Conservation (phyloP, 257 asterid species). For the Fraxinus cuspidata region DNA sequence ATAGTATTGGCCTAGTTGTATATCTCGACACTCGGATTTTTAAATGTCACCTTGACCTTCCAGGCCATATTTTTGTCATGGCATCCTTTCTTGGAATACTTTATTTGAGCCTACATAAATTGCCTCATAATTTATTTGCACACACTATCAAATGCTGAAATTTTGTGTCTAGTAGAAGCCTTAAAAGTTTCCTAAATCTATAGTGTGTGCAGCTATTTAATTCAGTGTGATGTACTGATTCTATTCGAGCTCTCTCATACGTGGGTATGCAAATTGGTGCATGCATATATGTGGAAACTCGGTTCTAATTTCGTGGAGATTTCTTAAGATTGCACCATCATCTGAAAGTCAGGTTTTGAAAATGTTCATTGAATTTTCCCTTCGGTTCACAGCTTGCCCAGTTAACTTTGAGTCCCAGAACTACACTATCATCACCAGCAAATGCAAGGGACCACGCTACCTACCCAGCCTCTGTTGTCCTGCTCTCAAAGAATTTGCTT, state of each 20-base stretch:
- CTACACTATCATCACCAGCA: conserved; percentile 44
- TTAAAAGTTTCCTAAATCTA: neutral
- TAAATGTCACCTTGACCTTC: neutral
- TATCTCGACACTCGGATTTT: neutral
- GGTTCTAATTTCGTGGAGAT: neutral
- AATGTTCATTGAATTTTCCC: neutral
- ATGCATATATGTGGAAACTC: neutral
- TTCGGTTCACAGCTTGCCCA: conserved; percentile 41
- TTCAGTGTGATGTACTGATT: neutral
- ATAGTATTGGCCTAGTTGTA: neutral
- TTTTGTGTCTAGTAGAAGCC: too few species aligned
- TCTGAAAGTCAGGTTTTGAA: neutral
- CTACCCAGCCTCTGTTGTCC: conserved; percentile 36
- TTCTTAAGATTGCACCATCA: neutral
- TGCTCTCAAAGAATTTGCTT: conserved; percentile 36
- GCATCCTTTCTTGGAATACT: neutral
- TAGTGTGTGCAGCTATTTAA: neutral
- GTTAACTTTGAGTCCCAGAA: conserved; percentile 40
- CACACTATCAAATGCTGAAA: too few species aligned
- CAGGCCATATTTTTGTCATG: neutral
- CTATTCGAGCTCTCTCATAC: neutral
- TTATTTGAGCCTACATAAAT: neutral
- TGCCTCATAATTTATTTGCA: neutral
- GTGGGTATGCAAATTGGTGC: neutral
- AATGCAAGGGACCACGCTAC: conserved; percentile 48